Conservation (phyloP, 1,139 yeast genomes). For the Geotrichum bryndzae region DNA sequence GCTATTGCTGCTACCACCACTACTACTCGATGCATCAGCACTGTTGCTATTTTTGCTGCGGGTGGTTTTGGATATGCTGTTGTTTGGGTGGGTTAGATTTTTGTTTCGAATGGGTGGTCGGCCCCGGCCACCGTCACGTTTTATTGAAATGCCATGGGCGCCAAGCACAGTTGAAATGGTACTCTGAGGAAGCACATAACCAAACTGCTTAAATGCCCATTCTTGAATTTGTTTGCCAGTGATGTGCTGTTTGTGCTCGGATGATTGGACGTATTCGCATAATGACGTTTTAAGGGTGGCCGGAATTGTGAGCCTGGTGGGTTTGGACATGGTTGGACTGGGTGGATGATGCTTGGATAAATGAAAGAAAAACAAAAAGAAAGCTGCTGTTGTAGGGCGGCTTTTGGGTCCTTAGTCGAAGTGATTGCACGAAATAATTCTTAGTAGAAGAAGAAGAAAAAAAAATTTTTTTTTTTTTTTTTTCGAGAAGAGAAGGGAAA, state of each 20-base stretch:
- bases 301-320: not conserved
- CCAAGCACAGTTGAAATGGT: slow-evolving; percentile 11
- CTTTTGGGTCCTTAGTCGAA: not conserved
- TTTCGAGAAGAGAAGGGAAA: not conserved
- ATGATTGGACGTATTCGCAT: not conserved
- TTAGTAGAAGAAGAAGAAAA: not conserved
- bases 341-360: not conserved
- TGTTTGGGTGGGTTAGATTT: not conserved
- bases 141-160: slow-evolving; percentile 10
- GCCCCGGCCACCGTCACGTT: slow-evolving; percentile 10
- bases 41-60: not conserved
- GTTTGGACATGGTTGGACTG: slow-evolving; percentile 16
- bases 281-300: not conserved
- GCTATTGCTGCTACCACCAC: not conserved
- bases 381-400: no score
- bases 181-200: slow-evolving; percentile 6
- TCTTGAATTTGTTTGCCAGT: slow-evolving; percentile 12
- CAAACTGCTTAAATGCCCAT: slow-evolving; percentile 8
- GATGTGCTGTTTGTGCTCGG: not conserved
- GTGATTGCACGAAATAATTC: not conserved
- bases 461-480: not conserved
- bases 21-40: not conserved
- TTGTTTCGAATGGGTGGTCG: slow-evolving; percentile 7
- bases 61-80: not conserved
- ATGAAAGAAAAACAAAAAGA: not conserved